Base-by-base conservation (phyloP, 108 stramenopile species). In the Phaeodactylum tricornutum region DNA sequence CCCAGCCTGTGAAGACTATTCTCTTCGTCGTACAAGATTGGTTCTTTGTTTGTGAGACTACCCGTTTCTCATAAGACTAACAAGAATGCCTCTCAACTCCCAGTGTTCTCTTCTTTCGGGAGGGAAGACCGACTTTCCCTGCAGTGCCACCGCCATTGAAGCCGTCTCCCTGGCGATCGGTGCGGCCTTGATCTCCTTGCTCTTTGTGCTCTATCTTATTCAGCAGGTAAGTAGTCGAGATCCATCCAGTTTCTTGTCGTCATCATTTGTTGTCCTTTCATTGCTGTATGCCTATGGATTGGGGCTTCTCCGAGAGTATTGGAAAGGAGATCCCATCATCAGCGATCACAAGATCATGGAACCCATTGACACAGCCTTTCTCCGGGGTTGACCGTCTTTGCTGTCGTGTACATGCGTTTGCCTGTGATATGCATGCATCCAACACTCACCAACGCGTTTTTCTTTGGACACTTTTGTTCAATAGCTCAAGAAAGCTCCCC, bases 131-230 rank as follows among this genome's bases (percentile, higher is more conserved):
- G 16, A 11, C 4, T 77, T 77, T 44, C 81, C 81, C 2, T 77
- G 75, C 45, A 55, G 64, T 38, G 57, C 60, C 6, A 47, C 46
- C 43, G 32, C 68, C 20, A 61, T 78, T 40, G 42, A 69, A 41
- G 38, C 65, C 16, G 64, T 71, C n/a, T 66, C 74, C 30, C 27
- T 78, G 12, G 69, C 64, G 11, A 31, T 83, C 21, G 67, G 43
- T 23, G 59, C 71, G 17, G 60, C 69, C 32, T 74, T 55, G 14
- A 16, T 71, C n/a, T 64, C 55, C 6, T 46, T 77, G 30, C 4
- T 75, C 26, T 71, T 83, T 51, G 66, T 72, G n/a, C 20, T 70
- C 29, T 75, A 39, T 32, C 64, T 78, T 5, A 50, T 58, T 5
- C 22, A 23, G 12, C 59, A 72, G 69, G 80, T 81, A 69, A 47